Evolutionary conservation across 169 alveolate species (phyloP).

Genomic region (Eimeria zaria): DNA sequence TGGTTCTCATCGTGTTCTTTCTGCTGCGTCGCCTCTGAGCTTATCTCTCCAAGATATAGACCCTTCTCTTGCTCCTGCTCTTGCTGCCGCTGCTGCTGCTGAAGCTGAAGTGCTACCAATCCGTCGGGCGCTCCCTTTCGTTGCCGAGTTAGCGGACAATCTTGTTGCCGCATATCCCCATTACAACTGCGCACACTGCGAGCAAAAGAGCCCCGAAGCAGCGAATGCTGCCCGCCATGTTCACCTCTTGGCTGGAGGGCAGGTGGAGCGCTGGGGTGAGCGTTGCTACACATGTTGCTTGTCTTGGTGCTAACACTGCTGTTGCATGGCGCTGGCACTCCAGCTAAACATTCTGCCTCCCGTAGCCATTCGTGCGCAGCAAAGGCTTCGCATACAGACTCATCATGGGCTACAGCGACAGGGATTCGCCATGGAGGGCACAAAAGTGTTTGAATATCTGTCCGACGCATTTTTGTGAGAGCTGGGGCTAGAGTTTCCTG

Average conservation of each 20-base stretch:
- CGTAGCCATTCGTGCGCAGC: conserved; percentile 13
- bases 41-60: neutral
- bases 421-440: conserved; percentile 36
- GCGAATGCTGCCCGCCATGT: neutral
- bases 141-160: neutral
- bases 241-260: conserved; percentile 16
- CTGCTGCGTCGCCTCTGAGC: neutral
- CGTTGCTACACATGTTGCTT: neutral
- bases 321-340: neutral
- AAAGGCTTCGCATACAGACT: neutral
- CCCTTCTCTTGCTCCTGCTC: neutral
- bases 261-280: neutral
- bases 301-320: neutral
- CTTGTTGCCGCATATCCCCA: neutral
- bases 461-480: neutral
- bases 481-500: neutral
- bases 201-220: neutral
- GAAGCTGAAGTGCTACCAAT: neutral
- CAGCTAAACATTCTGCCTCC: neutral
- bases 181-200: neutral
- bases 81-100: conserved; percentile 26
- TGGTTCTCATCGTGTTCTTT: neutral
- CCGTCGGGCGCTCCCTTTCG: neutral
- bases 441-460: neutral
- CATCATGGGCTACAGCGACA: neutral